Conservation (phyloP, 2,329 filamentous ascomycete species). For the Rachicladosporium sp. region DNA sequence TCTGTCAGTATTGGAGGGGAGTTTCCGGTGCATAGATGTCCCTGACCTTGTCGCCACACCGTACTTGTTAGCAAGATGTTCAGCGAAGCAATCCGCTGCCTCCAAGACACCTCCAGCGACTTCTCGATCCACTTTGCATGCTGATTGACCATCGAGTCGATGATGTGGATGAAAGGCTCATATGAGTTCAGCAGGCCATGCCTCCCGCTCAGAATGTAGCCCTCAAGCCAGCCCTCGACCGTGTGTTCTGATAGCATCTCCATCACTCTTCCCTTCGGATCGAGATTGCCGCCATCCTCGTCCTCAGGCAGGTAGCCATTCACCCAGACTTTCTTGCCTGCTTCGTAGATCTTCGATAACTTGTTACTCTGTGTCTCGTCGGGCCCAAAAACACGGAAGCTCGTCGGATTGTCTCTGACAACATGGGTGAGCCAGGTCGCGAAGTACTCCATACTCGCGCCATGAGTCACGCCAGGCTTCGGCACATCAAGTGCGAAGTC, state of each 20-base stretch:
- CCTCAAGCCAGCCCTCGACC: conserved; percentile 68
- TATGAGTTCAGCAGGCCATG: conserved; percentile 71
- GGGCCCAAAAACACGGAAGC: conserved; percentile 65
- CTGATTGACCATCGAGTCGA: conserved; percentile 77
- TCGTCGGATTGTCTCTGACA: conserved; percentile 49
- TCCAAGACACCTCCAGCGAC: conserved; percentile 67
- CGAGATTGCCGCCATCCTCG: conserved; percentile 59
- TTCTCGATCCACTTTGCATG: conserved; percentile 82
- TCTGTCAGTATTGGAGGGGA: not conserved
- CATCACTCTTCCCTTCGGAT: conserved; percentile 59
- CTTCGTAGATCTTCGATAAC: conserved; percentile 57
- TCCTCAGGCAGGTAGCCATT: conserved; percentile 69
- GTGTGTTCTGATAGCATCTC: conserved; percentile 77
- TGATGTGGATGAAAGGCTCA: conserved; percentile 72
- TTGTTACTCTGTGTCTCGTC: conserved; percentile 79
- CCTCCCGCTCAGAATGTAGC: conserved; percentile 61
- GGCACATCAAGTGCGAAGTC: conserved; percentile 53
- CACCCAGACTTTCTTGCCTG: conserved; percentile 69
- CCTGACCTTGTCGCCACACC: conserved; percentile 54
- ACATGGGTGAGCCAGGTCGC: conserved; percentile 56
- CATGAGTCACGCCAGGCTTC: conserved; percentile 38
- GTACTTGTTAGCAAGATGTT: conserved; percentile 70
- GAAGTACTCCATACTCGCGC: conserved; percentile 59
- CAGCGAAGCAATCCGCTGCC: conserved; percentile 58
- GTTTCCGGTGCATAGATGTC: too few relatives aligned